These are phyloP conservation scores for Xylaria sp. DNA, from an alignment of 2,329 filamentous ascomycete genomes.

Conservation along the genomic window DNA sequence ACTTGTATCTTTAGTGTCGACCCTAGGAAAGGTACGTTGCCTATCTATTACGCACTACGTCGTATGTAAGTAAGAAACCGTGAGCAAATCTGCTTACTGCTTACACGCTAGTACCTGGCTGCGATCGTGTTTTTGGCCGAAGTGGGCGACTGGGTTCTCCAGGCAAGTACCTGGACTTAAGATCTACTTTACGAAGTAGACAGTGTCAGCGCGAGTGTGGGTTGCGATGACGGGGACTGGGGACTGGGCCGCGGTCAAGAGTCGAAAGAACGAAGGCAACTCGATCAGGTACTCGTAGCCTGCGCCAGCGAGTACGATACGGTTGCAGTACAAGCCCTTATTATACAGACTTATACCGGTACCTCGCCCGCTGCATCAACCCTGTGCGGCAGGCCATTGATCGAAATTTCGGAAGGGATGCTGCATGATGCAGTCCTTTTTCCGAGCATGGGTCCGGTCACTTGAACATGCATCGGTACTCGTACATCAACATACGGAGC, in stretches of 20 bases:
- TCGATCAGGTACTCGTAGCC: not conserved
- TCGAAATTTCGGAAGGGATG: slow-evolving; percentile 23
- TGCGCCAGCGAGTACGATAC: not conserved
- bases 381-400: slow-evolving; percentile 11
- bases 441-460: slow-evolving; percentile 19
- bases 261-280: not conserved
- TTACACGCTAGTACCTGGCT: not conserved
- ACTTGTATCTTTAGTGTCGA: slow-evolving; percentile 3
- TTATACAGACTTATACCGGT: not conserved
- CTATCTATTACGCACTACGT: not conserved
- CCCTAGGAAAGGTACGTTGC: not conserved
- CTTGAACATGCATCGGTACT: slow-evolving; percentile 11
- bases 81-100: slow-evolving; percentile 20
- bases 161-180: too few species aligned
- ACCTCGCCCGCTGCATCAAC: slow-evolving; percentile 4
- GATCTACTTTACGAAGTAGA: too few species aligned
- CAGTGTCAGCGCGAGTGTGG: too few species aligned
- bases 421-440: slow-evolving; percentile 23
- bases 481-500: not conserved
- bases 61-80: not conserved
- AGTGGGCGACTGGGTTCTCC: not conserved
- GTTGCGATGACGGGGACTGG: too few species aligned
- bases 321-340: not conserved
- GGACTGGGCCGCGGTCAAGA: too few species aligned
- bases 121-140: not conserved